Base-by-base conservation (phyloP, 495 filamentous ascomycete genomes). In the Penicillium robsamsonii region DNA sequence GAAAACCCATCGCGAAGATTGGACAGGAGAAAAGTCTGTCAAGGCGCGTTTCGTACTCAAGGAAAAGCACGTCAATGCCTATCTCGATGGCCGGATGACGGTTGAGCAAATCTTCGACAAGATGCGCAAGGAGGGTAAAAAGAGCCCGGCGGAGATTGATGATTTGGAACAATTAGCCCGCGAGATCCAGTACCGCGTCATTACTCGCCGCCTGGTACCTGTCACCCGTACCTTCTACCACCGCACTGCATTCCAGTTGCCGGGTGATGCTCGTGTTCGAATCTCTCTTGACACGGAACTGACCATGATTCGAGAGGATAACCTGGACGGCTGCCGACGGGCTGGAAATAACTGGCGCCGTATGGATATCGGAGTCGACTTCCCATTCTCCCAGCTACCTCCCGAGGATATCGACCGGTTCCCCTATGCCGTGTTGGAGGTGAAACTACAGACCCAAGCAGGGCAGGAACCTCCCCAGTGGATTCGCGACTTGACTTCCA, bases 21-120 rank as follows among this genome's bases (percentile, higher is more conserved):
- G 94, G 94, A 99, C 94, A 0, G 94, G 94, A 15, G 94, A 97
- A 69, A 97, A 97, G 73, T 96, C 92, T 0, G 94, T 99, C 67
- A 99, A 99, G 71, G 94, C 95, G 7, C 87, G 94, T 38, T 97
- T 99, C 68, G 79, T 87, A 12, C 75, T 92, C 47, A 99, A 99
- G 77, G 94, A 97, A 77, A 99, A 97, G 78, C 86, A 96, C 55
- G 87, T 99, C 55, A 97, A 97, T 69, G 83, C 89, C 15, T 99
- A 89, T 60, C 68, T 97, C 60, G 79, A 80, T 29, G 94, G 94
- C 27, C 82, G 89, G 29, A 79, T 96, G 63, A 88, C 90, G 0
- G 90, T 92, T 3, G 83, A 88, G 17, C 82, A 85, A 30, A 80
- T 93, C 18, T 97, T 97, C 59, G 94, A 97, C 65, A 99, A 97